A percentile compares a stretch with the other conserved stretches of the same genome.
phyloP scores from a whole-genome alignment of 306 rosid genomes.

The Prunus mume region DNA sequence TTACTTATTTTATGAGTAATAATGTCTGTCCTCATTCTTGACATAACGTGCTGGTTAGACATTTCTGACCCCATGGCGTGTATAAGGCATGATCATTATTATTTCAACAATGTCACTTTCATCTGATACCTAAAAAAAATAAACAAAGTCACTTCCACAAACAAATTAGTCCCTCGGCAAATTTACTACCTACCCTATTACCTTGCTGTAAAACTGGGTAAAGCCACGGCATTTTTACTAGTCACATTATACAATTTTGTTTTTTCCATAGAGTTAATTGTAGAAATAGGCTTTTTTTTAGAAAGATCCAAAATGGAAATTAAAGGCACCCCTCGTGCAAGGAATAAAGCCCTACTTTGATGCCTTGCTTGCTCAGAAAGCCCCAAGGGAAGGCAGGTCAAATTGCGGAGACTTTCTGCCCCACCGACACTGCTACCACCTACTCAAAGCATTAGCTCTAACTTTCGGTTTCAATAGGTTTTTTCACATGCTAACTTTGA shows the following conservation, averaged over 20 bases:
- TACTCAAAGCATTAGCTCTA: too few species aligned
- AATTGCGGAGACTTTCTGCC: background rate
- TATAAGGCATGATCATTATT: background rate
- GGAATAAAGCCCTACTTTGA: background rate
- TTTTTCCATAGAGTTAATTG: background rate
- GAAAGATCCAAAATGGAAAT: background rate
- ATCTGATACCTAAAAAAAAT: background rate
- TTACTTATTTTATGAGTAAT: too few species aligned
- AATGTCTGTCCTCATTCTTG: background rate
- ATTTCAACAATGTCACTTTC: background rate
- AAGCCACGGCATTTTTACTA: background rate
- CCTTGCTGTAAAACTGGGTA: background rate
- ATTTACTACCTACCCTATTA: background rate
- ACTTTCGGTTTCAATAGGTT: too few species aligned
- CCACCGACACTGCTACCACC: background rate
- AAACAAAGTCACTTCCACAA: background rate
- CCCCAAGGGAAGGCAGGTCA: background rate
- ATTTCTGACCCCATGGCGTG: background rate
- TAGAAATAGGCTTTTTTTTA: background rate
- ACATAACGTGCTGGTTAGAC: background rate
- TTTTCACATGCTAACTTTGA: too few species aligned
- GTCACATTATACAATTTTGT: background rate
- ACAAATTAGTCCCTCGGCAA: background rate
- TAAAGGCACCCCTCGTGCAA: constrained; percentile 2
- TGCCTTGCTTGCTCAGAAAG: background rate